A percentile compares a stretch with the other conserved stretches of the same genome.
These are phyloP conservation scores for Scedosporium apiospermum DNA, from an alignment of 2,329 filamentous ascomycete genomes.

Conservation along the genomic window DNA sequence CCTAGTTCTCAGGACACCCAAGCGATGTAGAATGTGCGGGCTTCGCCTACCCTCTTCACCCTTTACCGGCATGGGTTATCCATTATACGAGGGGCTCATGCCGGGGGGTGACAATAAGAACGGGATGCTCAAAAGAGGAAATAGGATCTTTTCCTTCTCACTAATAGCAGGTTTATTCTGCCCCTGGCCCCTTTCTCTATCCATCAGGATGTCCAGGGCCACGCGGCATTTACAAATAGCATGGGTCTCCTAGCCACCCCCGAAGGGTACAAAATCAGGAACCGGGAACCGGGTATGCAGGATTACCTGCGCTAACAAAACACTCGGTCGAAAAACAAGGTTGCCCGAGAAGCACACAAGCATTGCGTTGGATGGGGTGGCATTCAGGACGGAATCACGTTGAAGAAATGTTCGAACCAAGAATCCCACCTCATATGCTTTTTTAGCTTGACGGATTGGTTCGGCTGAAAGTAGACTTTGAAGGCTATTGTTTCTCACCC, in stretches of 20 bases:
- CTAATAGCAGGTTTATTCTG: background rate
- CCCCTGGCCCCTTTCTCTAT: background rate
- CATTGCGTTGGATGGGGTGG: background rate
- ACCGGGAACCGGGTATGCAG: constrained; percentile 5
- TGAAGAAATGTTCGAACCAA: background rate
- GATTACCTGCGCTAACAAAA: background rate
- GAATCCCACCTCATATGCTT: background rate
- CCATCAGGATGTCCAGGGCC: background rate
- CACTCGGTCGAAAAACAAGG: background rate
- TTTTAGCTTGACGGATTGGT: background rate
- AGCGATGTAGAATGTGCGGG: background rate
- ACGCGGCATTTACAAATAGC: background rate
- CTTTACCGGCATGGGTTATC: background rate
- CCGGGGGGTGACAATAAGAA: background rate
- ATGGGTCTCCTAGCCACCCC: background rate
- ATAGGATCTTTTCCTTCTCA: background rate
- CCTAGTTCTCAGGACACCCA: background rate
- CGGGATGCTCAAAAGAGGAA: background rate
- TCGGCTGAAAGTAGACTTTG: background rate
- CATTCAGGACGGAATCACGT: background rate
- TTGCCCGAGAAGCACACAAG: background rate
- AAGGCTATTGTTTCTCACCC: background rate
- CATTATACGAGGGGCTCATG: background rate
- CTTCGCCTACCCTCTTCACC: background rate
- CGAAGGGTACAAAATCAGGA: background rate